Conservation (phyloP, 306 rosid genomes). For the Vigna mungo region DNA sequence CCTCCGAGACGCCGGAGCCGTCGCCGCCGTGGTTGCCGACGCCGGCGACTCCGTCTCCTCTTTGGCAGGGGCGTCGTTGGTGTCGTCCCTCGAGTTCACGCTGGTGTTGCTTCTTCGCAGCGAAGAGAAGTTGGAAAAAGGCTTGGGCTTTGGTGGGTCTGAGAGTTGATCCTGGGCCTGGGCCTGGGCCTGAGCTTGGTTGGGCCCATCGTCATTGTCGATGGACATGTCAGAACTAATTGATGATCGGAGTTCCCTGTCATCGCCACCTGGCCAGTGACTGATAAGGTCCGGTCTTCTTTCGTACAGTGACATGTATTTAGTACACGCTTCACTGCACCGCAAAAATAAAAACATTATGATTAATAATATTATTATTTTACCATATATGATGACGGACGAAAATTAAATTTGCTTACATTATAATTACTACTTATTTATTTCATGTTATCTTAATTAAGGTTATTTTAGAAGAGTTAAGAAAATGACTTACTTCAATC, state of each 20-base stretch:
- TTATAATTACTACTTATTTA: too few species aligned
- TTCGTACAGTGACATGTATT: constrained; percentile 63
- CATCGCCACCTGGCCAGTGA: constrained; percentile 63
- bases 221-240: constrained; percentile 95
- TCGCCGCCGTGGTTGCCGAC: constrained; percentile 34
- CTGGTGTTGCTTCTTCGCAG: constrained; percentile 45
- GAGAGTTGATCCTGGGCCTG: not conserved
- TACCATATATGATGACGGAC: not conserved
- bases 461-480: too few species aligned
- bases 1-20: constrained; percentile 66
- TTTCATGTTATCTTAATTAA: too few species aligned
- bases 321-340: constrained; percentile 83
- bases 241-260: constrained; percentile 73
- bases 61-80: not conserved
- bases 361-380: not conserved
- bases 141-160: constrained; percentile 37
- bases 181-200: constrained; percentile 36
- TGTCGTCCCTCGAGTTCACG: constrained; percentile 54
- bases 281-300: constrained; percentile 76
- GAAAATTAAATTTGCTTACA: not conserved
- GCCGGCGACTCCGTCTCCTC: constrained; percentile 44
- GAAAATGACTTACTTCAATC: constrained; percentile 57
- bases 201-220: constrained; percentile 72
- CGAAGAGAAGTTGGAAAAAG: constrained; percentile 43
- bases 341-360: not conserved